Evolutionary conservation across 805 yeast genomes (phyloP).

Genomic region (Cyberlindnera misumaiensis): DNA sequence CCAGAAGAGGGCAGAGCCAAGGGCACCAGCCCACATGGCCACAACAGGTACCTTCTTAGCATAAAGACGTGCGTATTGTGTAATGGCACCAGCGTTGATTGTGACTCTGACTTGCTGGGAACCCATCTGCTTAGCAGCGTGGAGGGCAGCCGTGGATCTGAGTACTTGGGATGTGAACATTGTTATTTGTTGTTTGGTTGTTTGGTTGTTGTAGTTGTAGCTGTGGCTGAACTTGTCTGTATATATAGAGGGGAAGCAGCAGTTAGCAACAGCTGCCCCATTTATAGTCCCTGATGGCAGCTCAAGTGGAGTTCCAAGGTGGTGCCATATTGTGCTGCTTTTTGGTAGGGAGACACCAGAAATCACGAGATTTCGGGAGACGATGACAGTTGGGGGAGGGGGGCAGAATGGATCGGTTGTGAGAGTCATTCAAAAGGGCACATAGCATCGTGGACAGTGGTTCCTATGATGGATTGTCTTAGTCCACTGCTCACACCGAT

Average conservation of each 20-base stretch:
- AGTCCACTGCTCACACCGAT: no score
- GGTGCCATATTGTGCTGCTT: neutral
- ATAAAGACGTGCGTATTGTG: slow-evolving; percentile 9
- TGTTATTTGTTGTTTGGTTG: slow-evolving; percentile 6
- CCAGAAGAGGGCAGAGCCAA: slow-evolving; percentile 17
- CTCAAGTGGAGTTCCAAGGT: neutral
- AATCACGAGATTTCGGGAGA: slow-evolving; percentile 2
- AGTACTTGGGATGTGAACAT: slow-evolving; percentile 22
- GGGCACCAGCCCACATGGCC: slow-evolving; percentile 18
- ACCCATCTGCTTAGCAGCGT: slow-evolving; percentile 16
- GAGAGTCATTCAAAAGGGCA: no score
- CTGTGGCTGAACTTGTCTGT: no score
- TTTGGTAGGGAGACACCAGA: neutral
- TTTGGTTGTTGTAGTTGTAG: neutral
- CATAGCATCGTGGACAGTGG: no score
- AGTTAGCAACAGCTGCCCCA: no score
- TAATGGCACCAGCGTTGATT: slow-evolving; percentile 12
- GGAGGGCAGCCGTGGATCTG: slow-evolving; percentile 22
- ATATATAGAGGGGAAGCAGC: no score
- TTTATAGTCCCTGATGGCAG: no score
- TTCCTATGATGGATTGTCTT: no score
- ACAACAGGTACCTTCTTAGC: slow-evolving; percentile 16
- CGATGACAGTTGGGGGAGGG: neutral
- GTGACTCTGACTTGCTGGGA: slow-evolving; percentile 15
- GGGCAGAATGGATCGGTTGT: no score